These are phyloP conservation scores for Blepharisma undulans DNA, from an alignment of 169 alveolate species.

Conservation along the genomic window DNA sequence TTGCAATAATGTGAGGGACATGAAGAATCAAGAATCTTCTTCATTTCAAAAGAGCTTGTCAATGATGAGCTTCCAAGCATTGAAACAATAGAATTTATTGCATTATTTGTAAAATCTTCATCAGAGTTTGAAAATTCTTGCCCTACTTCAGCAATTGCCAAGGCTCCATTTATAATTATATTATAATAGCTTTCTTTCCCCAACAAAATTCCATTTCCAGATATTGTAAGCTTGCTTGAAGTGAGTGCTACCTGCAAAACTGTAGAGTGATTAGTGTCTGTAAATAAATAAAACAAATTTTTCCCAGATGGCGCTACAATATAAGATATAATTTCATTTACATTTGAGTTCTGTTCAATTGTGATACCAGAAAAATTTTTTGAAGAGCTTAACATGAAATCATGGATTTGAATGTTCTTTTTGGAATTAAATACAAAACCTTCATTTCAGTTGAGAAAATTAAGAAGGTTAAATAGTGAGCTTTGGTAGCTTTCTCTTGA, in stretches of 20 bases:
- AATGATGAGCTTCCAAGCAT: not conserved
- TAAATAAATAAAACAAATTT: no score
- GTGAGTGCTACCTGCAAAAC: not conserved
- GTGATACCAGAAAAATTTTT: not conserved
- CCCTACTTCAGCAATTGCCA: not conserved
- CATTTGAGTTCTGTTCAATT: not conserved
- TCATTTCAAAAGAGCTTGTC: not conserved
- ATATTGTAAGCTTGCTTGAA: not conserved
- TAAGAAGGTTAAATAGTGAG: not conserved
- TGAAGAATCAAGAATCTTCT: not conserved
- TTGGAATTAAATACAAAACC: not conserved
- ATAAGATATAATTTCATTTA: not conserved
- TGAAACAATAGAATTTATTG: not conserved
- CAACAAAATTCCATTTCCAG: not conserved
- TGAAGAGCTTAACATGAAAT: not conserved
- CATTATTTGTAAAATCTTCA: not conserved
- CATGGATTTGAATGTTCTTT: not conserved
- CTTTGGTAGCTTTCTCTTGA: not conserved
- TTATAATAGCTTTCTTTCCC: not conserved
- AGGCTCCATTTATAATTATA: not conserved
- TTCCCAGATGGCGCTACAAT: not conserved
- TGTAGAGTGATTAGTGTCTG: not conserved
- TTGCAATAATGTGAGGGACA: not conserved
- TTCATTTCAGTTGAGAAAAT: not conserved
- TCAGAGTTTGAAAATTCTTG: not conserved